phyloP scores from a whole-genome alignment of 345 rosid species.

The Lumnitzera racemosa region DNA sequence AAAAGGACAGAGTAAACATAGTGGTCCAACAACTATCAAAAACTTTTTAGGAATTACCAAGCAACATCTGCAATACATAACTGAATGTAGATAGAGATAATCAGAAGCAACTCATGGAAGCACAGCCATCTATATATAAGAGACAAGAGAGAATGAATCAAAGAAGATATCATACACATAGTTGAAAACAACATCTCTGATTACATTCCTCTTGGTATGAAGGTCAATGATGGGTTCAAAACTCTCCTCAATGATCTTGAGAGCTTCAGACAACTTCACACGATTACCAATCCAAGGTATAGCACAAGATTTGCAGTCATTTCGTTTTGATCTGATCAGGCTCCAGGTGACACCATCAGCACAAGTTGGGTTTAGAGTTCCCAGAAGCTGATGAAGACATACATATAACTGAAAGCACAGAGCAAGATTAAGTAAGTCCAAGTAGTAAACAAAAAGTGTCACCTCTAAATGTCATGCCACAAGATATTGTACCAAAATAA shows the following conservation, averaged over 20 bases:
- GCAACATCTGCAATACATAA: too few relatives aligned
- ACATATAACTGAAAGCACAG: conserved; percentile 18
- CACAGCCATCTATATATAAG: neutral
- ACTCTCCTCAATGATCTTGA: conserved; percentile 36
- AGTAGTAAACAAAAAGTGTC: too few relatives aligned
- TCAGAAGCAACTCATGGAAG: too few relatives aligned
- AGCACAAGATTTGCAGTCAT: conserved; percentile 14
- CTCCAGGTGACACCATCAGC: conserved; percentile 52
- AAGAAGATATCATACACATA: conserved; percentile 22
- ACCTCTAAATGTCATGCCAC: too few relatives aligned
- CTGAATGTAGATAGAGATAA: too few relatives aligned
- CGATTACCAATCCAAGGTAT: conserved; percentile 13
- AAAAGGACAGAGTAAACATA: too few relatives aligned
- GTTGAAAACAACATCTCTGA: conserved; percentile 36
- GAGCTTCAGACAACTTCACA: conserved; percentile 33
- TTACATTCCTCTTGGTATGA: conserved; percentile 30
- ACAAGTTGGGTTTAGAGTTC: conserved; percentile 37
- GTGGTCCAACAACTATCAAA: too few relatives aligned
- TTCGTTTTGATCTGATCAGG: conserved; percentile 23
- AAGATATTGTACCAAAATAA: too few relatives aligned
- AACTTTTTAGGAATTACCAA: too few relatives aligned
- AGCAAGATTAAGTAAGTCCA: neutral
- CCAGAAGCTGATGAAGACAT: conserved; percentile 39
- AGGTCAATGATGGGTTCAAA: conserved; percentile 37
- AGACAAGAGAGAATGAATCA: neutral